phyloP scores from a whole-genome alignment of 257 asterid species.

The Solanum rostratum region DNA sequence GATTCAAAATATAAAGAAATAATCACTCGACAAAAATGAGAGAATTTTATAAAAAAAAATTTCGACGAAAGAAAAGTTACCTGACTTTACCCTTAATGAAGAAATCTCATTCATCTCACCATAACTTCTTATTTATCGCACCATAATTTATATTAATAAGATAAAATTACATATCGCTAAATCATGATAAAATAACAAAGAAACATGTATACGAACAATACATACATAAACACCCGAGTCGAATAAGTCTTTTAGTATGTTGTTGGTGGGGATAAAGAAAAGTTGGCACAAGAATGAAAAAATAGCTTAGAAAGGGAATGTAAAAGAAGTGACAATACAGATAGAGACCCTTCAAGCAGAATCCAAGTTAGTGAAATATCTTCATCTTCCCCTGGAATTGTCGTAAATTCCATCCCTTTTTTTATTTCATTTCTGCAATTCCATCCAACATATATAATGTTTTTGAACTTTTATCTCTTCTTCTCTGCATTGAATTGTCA shows the following conservation, averaged over 20 bases:
- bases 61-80: too few relatives aligned
- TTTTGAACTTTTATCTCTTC: background rate
- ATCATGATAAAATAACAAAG: background rate
- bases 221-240: background rate
- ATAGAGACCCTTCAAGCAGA: constrained; percentile 18
- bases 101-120: too few relatives aligned
- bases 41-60: too few relatives aligned
- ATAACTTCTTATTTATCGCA: too few relatives aligned
- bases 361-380: constrained; percentile 33
- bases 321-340: constrained; percentile 12
- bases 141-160: background rate
- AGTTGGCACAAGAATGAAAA: constrained; percentile 13
- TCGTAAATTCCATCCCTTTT: constrained; percentile 1
- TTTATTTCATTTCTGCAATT: constrained; percentile 3
- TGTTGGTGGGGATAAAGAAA: background rate
- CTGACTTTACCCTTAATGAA: too few relatives aligned
- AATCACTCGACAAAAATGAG: too few relatives aligned
- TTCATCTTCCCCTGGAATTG: constrained; percentile 26
- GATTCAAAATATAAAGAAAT: too few relatives aligned
- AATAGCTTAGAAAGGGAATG: constrained; percentile 18
- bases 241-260: background rate
- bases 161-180: background rate
- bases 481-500: constrained; percentile 5
- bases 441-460: constrained; percentile 7
- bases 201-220: background rate